Evolutionary conservation across 73 alveolate genomes (phyloP), one percentile per base, ranked within the genome.

Genomic region (Paramecium octaurelia): DNA sequence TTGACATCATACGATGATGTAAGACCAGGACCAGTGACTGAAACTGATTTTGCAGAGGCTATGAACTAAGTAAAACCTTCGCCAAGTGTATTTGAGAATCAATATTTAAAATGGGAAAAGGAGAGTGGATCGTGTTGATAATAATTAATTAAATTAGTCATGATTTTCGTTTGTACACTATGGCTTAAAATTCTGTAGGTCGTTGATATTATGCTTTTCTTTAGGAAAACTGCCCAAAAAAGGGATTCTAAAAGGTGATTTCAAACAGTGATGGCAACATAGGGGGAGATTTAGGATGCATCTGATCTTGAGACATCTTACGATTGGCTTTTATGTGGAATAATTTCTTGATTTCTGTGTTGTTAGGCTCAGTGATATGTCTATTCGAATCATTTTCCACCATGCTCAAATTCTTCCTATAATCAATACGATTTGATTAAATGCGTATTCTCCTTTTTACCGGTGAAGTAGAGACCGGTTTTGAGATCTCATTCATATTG

Each of bases 101-200:
- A 90, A 93, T 98, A 98, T 95, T 94, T 93, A 89, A 96, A 98
- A 94, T 98, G 99, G 99, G 96, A 94, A 97, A 93, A 87, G 23
- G 98, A 98, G 70, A 96, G 92, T 95, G 99, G 99, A 76, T 95
- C 99, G 11, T 93, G 85, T 31, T 97, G 97, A 96, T 10, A 29
- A 93, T 36, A 75, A 43, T 42, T 80, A 80, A 80, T 42, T 42
- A 73, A 40, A 73, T 36, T 73, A 73, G 87, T 73, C 87, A 73
- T 73, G 36, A 38, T 36, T 73, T 73, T 38, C 87, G 31, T 43
- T 73, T 73, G 35, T 73, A 73, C 8, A 73, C 87, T 73, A 73
- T 16, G 59, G 87, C 87, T 73, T 73, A 43, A 73, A 73, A 73
- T 38, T 73, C 87, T 20, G 87, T 40, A 12, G 87, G 87, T 38